A percentile compares a stretch with the other conserved stretches of the same genome.
phyloP scores from a whole-genome alignment of 768 basidiomycete genomes.

The Nidularia pulvinata region DNA sequence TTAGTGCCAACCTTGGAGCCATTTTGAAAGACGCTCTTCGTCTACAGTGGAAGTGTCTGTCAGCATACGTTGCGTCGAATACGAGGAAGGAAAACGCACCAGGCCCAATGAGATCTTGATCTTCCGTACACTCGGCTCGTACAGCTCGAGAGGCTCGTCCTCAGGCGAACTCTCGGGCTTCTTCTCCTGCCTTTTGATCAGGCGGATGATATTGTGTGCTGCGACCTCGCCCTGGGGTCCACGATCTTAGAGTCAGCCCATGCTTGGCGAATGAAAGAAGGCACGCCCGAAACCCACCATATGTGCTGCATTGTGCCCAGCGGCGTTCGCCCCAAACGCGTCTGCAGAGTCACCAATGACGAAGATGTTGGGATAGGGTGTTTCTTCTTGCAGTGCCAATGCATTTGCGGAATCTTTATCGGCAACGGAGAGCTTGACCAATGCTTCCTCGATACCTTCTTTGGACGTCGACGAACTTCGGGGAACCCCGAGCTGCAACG shows the following conservation, averaged over 20 bases:
- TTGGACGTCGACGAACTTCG: conserved; percentile 2
- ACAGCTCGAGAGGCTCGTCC: conserved; percentile 34
- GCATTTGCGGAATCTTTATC: conserved; percentile 3
- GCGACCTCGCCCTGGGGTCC: conserved; percentile 41
- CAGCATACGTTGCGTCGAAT: not conserved
- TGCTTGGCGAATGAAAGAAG: not conserved
- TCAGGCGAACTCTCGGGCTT: not conserved
- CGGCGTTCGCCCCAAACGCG: conserved; percentile 62
- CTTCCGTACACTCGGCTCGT: conserved; percentile 43
- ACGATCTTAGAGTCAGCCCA: too few relatives aligned
- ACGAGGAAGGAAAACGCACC: conserved; percentile 27
- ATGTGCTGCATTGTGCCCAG: conserved; percentile 56
- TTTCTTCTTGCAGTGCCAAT: conserved; percentile 2
- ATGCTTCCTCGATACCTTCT: conserved; percentile 10
- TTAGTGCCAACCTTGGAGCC: conserved; percentile 41
- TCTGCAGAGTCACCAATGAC: conserved; percentile 65
- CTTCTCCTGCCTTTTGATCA: conserved; percentile 27
- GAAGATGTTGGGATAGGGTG: conserved; percentile 54
- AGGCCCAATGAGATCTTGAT: conserved; percentile 68
- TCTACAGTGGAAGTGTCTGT: conserved; percentile 16
- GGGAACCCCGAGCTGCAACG: conserved; percentile 45
- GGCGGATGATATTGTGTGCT: conserved; percentile 49
- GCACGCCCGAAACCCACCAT: conserved; percentile 26
- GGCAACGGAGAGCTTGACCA: conserved; percentile 9
- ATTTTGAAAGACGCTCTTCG: conserved; percentile 43